These are phyloP conservation scores for Urostyla sp. DNA, from an alignment of 73 alveolate species.

Conservation along the genomic window DNA sequence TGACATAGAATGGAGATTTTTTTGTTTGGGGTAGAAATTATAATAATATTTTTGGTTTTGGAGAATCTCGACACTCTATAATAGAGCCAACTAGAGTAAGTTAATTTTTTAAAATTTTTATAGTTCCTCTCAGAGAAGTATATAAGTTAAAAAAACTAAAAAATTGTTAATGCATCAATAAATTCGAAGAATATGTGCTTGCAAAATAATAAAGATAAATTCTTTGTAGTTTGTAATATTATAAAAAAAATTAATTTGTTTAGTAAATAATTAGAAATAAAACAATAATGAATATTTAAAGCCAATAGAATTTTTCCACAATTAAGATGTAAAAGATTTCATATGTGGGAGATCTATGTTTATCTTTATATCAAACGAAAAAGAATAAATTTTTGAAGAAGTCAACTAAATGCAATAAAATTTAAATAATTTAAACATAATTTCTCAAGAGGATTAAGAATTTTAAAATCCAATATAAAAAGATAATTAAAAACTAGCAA, in stretches of 20 bases:
- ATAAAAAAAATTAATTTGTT: not conserved
- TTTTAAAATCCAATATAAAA: not conserved
- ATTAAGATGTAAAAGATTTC: constrained; percentile 18
- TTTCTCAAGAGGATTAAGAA: not conserved
- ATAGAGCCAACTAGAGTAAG: constrained; percentile 56
- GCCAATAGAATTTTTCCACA: not conserved
- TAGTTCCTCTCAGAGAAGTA: constrained; percentile 42
- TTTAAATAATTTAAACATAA: not conserved
- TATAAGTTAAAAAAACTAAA: not conserved
- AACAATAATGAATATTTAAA: not conserved
- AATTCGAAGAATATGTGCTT: constrained; percentile 18
- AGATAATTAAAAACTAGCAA: not conserved
- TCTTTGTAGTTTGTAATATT: constrained; percentile 4
- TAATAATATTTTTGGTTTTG: constrained; percentile 45
- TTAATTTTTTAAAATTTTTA: not conserved
- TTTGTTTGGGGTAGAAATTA: constrained; percentile 71
- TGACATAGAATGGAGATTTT: constrained; percentile 60
- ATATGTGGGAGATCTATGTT: constrained; percentile 53
- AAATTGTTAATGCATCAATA: not conserved
- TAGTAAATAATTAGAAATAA: not conserved
- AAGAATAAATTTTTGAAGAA: not conserved
- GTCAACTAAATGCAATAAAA: not conserved
- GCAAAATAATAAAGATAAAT: not conserved
- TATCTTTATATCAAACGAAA: constrained; percentile 35
- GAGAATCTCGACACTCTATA: not conserved